Evolutionary conservation across 495 filamentous ascomycete genomes (phyloP).

Genomic region (Parmelia sp.): DNA sequence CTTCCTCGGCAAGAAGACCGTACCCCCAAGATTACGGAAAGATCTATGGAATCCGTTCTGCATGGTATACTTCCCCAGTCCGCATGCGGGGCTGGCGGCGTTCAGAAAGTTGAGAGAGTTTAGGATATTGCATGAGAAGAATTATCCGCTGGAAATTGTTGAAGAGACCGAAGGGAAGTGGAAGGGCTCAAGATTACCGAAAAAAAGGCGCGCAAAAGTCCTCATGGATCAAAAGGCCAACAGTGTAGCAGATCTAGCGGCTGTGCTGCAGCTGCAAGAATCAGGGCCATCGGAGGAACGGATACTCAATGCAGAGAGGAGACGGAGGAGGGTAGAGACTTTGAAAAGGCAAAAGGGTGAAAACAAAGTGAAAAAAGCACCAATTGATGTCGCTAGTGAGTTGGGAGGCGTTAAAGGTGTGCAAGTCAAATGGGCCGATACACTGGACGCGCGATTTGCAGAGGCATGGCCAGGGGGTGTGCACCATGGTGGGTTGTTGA

Average conservation of each 20-base stretch:
- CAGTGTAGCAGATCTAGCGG: slow-evolving; percentile 76
- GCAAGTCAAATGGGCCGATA: slow-evolving; percentile 63
- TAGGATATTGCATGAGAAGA: slow-evolving; percentile 58
- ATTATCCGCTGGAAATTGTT: slow-evolving; percentile 52
- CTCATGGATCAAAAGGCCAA: slow-evolving; percentile 90
- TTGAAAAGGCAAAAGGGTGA: slow-evolving; percentile 28
- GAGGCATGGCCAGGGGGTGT: slow-evolving; percentile 63
- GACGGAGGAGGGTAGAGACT: slow-evolving; percentile 36
- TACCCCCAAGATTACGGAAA: slow-evolving; percentile 70
- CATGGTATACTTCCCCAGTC: slow-evolving; percentile 61
- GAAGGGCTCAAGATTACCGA: slow-evolving; percentile 40
- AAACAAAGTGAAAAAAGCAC: slow-evolving; percentile 33
- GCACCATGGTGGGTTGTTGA: slow-evolving; percentile 49
- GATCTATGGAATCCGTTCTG: slow-evolving; percentile 87
- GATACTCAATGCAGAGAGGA: slow-evolving; percentile 7
- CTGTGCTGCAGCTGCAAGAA: slow-evolving; percentile 48
- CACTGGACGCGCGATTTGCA: slow-evolving; percentile 60
- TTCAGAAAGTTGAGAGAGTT: slow-evolving; percentile 81
- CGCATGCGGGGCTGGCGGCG: slow-evolving; percentile 61
- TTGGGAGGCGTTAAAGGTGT: slow-evolving; percentile 23
- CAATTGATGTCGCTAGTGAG: slow-evolving; percentile 27
- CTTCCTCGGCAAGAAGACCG: slow-evolving; percentile 86
- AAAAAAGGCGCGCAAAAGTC: slow-evolving; percentile 52
- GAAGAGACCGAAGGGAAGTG: slow-evolving; percentile 40
- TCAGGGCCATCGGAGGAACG: slow-evolving; percentile 29